phyloP scores from a whole-genome alignment of 257 asterid species.

The Salvia rosmarinus region DNA sequence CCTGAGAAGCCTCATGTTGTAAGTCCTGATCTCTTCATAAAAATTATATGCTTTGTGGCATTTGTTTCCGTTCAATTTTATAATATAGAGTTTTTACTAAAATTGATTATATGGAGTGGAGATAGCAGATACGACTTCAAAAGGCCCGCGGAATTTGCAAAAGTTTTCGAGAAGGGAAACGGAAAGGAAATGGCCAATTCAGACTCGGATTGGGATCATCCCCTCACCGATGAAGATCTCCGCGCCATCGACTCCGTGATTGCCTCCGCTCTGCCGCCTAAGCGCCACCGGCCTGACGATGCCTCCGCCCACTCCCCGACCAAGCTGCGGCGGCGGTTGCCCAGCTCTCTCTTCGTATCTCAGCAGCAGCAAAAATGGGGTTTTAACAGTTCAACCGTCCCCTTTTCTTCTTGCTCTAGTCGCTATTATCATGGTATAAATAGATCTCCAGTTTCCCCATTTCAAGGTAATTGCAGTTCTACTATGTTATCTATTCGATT shows the following conservation, averaged over 20 bases:
- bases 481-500: conserved; percentile 6
- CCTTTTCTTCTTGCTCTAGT: conserved; percentile 46
- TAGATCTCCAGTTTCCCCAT: conserved; percentile 27
- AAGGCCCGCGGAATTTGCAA: conserved; percentile 33
- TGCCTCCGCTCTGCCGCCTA: conserved; percentile 37
- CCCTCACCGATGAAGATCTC: conserved; percentile 76
- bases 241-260: conserved; percentile 63
- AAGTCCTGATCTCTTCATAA: background rate
- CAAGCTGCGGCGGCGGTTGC: conserved; percentile 65
- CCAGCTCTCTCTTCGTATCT: conserved; percentile 64
- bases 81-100: too few species aligned
- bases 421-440: conserved; percentile 22
- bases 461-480: conserved; percentile 41
- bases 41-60: too few species aligned
- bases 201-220: conserved; percentile 61
- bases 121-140: background rate
- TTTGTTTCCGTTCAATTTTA: too few species aligned
- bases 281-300: conserved; percentile 36
- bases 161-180: conserved; percentile 26
- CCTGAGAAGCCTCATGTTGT: background rate
- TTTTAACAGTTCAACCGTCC: conserved; percentile 11
- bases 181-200: conserved; percentile 31
- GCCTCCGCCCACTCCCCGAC: conserved; percentile 38
- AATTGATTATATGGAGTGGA: background rate
- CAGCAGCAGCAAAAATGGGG: conserved; percentile 37